phyloP scores from a whole-genome alignment of 345 rosid species.

The Brassica cretica region DNA sequence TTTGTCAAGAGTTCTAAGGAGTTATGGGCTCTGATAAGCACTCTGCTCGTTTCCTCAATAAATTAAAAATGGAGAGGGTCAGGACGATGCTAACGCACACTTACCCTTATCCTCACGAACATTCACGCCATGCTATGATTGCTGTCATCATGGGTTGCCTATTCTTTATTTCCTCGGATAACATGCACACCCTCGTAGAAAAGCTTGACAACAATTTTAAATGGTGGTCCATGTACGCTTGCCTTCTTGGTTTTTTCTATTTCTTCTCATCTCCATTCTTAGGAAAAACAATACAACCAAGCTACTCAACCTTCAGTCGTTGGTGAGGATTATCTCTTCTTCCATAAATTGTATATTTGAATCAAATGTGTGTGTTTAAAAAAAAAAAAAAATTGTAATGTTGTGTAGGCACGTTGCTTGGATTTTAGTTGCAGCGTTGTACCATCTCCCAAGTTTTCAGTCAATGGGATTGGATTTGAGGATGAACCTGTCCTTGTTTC shows the following conservation, averaged over 20 bases:
- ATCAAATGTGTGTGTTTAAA: no score
- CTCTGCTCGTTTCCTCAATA: constrained; percentile 52
- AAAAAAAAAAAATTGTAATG: no score
- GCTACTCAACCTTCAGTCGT: constrained; percentile 91
- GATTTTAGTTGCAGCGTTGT: constrained; percentile 96
- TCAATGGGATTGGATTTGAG: constrained; percentile 99
- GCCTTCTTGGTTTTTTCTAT: constrained; percentile 96
- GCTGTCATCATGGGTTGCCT: constrained; percentile 90
- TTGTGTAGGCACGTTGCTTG: constrained; percentile 87
- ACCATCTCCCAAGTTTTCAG: constrained; percentile 98
- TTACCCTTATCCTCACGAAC: constrained; percentile 97
- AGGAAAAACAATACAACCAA: constrained; percentile 91
- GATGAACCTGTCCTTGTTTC: constrained; percentile 95
- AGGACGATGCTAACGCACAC: constrained; percentile 81
- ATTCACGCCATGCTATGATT: constrained; percentile 94
- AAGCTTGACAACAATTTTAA: constrained; percentile 64
- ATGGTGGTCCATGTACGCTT: constrained; percentile 99
- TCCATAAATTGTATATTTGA: neutral
- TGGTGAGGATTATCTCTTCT: constrained; percentile 58
- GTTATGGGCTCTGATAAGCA: constrained; percentile 62
- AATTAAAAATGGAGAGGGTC: constrained; percentile 81
- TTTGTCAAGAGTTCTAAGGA: constrained; percentile 21
- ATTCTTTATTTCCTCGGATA: constrained; percentile 93
- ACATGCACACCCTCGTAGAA: constrained; percentile 93
- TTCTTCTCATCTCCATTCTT: constrained; percentile 96